Percentiles rank a stretch among this genome's conserved stretches.
Evolutionary conservation across 139 green algal species (phyloP).

Genomic region (Micromonas commoda): DNA sequence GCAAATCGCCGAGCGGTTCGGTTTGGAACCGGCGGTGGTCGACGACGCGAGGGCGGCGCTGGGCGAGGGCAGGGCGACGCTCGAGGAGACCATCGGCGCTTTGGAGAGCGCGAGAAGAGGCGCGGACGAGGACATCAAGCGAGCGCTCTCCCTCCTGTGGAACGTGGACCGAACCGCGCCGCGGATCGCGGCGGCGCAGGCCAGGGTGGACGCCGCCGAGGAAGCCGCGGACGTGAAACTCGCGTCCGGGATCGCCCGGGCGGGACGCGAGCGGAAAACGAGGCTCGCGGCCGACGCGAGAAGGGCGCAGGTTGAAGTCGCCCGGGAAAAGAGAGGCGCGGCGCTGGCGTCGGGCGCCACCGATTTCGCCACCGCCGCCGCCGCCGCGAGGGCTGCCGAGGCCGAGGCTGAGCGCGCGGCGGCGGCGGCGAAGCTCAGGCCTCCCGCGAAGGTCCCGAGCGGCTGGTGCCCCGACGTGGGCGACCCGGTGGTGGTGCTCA

Average conservation of each 20-base stretch:
- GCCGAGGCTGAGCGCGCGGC: background rate
- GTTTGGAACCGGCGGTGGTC: conserved; percentile 44
- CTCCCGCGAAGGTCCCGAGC: too few relatives aligned
- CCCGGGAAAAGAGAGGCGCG: background rate
- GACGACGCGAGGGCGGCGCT: conserved; percentile 52
- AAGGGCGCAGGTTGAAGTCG: background rate
- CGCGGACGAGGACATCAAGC: conserved; percentile 5
- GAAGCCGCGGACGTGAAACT: background rate
- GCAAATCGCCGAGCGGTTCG: conserved; percentile 28
- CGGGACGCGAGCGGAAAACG: background rate
- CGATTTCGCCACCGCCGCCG: background rate
- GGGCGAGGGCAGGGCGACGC: conserved; percentile 4
- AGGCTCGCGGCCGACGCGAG: background rate
- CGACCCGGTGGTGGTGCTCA: background rate
- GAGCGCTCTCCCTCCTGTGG: background rate
- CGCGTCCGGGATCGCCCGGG: background rate
- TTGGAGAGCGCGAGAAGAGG: conserved; percentile 4
- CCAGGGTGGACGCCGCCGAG: background rate
- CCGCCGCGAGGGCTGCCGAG: too few relatives aligned
- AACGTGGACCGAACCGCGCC: background rate
- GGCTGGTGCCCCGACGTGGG: background rate
- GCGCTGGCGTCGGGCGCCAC: background rate
- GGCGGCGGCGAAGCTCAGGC: background rate
- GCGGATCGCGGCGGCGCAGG: background rate
- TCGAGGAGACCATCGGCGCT: conserved; percentile 7